A percentile compares a stretch with the other conserved stretches of the same genome.
These are phyloP conservation scores for Elsinoe ampelina DNA, from an alignment of 2,329 filamentous ascomycete species.

Conservation along the genomic window DNA sequence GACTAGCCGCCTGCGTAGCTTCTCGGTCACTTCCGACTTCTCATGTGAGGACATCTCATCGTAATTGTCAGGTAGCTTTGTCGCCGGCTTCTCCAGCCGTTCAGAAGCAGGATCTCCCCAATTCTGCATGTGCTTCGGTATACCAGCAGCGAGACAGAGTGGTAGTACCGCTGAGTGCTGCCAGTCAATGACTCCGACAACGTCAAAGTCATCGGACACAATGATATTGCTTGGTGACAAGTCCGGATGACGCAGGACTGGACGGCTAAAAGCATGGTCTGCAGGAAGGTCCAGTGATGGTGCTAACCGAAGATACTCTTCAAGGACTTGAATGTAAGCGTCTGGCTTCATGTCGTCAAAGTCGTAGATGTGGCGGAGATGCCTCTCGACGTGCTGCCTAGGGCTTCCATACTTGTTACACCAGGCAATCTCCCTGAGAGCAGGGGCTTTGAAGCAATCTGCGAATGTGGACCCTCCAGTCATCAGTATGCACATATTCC, in stretches of 20 bases:
- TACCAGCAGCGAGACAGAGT: conserved; percentile 29
- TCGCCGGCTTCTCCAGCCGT: conserved; percentile 16
- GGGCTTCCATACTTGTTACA: neutral
- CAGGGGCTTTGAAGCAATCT: neutral
- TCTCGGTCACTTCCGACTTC: conserved; percentile 3
- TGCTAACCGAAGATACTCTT: conserved; percentile 28
- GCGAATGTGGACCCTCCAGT: neutral
- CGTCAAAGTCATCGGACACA: conserved; percentile 22
- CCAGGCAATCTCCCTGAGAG: neutral
- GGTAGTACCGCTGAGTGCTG: conserved; percentile 31
- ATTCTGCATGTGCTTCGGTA: conserved; percentile 34
- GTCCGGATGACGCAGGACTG: conserved; percentile 29
- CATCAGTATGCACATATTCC: neutral
- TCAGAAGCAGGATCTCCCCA: conserved; percentile 26
- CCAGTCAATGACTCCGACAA: conserved; percentile 35
- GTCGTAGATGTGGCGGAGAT: conserved; percentile 25
- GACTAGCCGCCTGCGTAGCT: conserved; percentile 13
- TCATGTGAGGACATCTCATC: conserved; percentile 6
- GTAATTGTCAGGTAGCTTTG: neutral
- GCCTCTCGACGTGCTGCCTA: conserved; percentile 14
- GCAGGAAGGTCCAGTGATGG: conserved; percentile 15
- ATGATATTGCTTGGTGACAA: conserved; percentile 29
- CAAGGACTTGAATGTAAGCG: conserved; percentile 19
- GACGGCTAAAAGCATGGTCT: conserved; percentile 15
- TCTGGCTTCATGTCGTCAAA: conserved; percentile 23